These are phyloP conservation scores for Aegilops umbellulata DNA, from an alignment of 176 grass and related monocot genomes.

Conservation along the genomic window DNA sequence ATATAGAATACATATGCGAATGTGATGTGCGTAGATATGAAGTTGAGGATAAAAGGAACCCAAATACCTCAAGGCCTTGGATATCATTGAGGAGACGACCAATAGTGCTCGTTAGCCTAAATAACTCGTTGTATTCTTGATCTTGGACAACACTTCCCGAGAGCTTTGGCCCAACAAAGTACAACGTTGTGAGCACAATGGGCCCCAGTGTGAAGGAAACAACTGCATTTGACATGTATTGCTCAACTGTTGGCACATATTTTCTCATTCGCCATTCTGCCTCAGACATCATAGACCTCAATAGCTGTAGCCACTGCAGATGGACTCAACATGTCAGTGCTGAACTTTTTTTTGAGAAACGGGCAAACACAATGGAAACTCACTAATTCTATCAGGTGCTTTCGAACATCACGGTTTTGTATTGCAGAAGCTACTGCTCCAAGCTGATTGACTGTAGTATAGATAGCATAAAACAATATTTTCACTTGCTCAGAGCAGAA, in stretches of 20 bases:
- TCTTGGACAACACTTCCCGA: conserved; percentile 26
- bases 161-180: conserved; percentile 55
- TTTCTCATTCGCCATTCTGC: conserved; percentile 40
- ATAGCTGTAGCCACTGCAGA: conserved; percentile 53
- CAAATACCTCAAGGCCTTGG: conserved; percentile 54
- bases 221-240: conserved; percentile 58
- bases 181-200: conserved; percentile 57
- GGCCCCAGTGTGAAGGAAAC: conserved; percentile 63
- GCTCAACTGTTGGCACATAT: conserved; percentile 39
- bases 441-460: conserved; percentile 19
- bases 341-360: too few relatives aligned
- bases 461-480: conserved; percentile 62
- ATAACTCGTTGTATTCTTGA: conserved; percentile 50
- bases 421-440: conserved; percentile 28
- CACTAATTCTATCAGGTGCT: conserved; percentile 59
- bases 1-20: not conserved
- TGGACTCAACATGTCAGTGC: not conserved
- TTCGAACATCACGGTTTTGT: conserved; percentile 47
- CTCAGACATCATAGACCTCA: conserved; percentile 67
- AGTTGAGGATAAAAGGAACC: not conserved
- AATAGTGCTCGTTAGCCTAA: conserved; percentile 53
- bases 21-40: not conserved
- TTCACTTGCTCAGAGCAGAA: conserved; percentile 63
- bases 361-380: not conserved
- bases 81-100: conserved; percentile 70